Conservation (phyloP, 352 stramenopile genomes). For the Phytopythium delawarense region DNA sequence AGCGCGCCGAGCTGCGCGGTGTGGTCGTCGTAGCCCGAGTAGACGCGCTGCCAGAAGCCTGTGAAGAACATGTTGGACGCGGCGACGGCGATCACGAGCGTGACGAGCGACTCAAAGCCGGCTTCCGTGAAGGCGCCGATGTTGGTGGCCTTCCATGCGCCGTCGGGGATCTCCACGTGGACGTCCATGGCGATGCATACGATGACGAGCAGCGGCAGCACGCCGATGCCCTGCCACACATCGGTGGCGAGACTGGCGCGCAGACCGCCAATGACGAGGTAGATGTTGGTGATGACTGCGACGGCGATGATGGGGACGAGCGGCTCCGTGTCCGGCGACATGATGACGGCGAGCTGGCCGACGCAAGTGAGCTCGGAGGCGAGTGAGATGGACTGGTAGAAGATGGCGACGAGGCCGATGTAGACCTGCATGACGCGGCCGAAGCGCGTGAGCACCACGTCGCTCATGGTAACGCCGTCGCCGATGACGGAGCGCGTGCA, state of each 20-base stretch:
- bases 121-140: slow-evolving; percentile 54
- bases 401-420: slow-evolving; percentile 58
- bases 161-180: slow-evolving; percentile 40
- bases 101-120: slow-evolving; percentile 73
- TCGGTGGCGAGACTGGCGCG: slow-evolving; percentile 70
- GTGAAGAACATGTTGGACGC: slow-evolving; percentile 76
- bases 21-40: slow-evolving; percentile 46
- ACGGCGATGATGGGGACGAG: slow-evolving; percentile 59
- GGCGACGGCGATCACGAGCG: slow-evolving; percentile 58
- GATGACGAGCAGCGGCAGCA: slow-evolving; percentile 48
- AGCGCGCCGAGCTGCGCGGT: slow-evolving; percentile 44
- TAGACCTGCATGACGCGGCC: slow-evolving; percentile 66
- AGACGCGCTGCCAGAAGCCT: slow-evolving; percentile 78
- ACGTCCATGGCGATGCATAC: slow-evolving; percentile 65
- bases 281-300: slow-evolving; percentile 64
- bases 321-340: slow-evolving; percentile 43
- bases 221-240: slow-evolving; percentile 65
- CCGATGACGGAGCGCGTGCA: slow-evolving; percentile 56
- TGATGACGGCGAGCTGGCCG: slow-evolving; percentile 40
- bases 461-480: slow-evolving; percentile 68
- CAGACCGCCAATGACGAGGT: slow-evolving; percentile 68
- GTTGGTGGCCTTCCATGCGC: slow-evolving; percentile 46
- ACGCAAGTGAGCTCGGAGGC: slow-evolving; percentile 67
- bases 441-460: slow-evolving; percentile 60
- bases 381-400: slow-evolving; percentile 83